phyloP scores from a whole-genome alignment of 1,284 basidiomycete genomes.

The Exsudoporus floridanus region DNA sequence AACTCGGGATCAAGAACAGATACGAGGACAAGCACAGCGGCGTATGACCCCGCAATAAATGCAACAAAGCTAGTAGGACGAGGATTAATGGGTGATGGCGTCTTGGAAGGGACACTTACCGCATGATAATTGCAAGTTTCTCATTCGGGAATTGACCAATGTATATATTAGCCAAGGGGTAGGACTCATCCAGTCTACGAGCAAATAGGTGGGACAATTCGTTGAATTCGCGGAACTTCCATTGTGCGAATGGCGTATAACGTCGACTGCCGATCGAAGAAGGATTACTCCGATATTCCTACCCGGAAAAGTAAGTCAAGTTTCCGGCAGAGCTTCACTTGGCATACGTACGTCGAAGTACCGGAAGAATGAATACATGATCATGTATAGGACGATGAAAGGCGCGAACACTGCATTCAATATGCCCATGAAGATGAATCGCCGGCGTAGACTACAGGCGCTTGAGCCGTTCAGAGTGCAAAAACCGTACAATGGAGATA shows the following conservation, averaged over 20 bases:
- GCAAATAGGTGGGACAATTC: slow-evolving; percentile 94
- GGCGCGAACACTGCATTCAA: slow-evolving; percentile 94
- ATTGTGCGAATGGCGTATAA: slow-evolving; percentile 93
- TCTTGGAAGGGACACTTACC: slow-evolving; percentile 48
- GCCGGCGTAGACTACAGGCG: slow-evolving; percentile 63
- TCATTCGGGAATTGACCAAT: slow-evolving; percentile 98
- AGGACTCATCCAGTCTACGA: slow-evolving; percentile 82
- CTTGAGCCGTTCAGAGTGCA: neutral
- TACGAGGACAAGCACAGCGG: slow-evolving; percentile 88
- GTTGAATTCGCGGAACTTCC: slow-evolving; percentile 99
- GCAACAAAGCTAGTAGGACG: slow-evolving; percentile 65
- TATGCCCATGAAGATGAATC: slow-evolving; percentile 95
- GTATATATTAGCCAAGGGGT: slow-evolving; percentile 89
- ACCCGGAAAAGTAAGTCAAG: slow-evolving; percentile 2
- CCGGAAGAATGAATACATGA: slow-evolving; percentile 99
- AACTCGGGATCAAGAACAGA: slow-evolving; percentile 91
- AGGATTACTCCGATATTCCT: slow-evolving; percentile 99
- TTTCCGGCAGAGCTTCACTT: neutral
- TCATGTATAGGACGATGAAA: slow-evolving; percentile 94
- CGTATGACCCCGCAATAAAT: slow-evolving; percentile 95
- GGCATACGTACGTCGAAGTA: slow-evolving; percentile 84
- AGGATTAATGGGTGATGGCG: neutral
- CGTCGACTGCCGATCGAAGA: slow-evolving; percentile 89
- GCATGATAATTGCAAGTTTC: slow-evolving; percentile 83
- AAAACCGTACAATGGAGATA: slow-evolving; percentile 10